phyloP scores from a whole-genome alignment of 2,329 filamentous ascomycete species.

The Neocucurbitaria cava region DNA sequence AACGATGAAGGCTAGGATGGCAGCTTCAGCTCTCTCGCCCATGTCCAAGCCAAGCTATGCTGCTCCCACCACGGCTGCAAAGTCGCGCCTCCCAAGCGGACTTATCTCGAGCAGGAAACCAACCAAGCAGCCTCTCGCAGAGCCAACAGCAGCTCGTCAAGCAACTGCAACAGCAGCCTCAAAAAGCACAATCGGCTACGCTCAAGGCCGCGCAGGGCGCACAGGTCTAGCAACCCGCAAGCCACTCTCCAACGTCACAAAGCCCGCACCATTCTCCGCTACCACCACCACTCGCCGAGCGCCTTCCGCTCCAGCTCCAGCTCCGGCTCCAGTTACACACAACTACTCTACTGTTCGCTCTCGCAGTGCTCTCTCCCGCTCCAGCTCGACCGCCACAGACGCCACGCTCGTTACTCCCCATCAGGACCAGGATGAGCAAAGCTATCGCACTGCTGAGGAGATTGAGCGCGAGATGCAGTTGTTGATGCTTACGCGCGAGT shows the following conservation, averaged over 20 bases:
- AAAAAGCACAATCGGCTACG: conserved; percentile 84
- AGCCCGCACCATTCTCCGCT: conserved; percentile 36
- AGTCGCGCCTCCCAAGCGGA: conserved; percentile 47
- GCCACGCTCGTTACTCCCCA: conserved; percentile 35
- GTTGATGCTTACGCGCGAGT: conserved; percentile 32
- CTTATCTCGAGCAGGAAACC: conserved; percentile 51
- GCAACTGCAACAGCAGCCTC: conserved; percentile 72
- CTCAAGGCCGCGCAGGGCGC: conserved; percentile 70
- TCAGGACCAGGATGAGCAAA: conserved; percentile 24
- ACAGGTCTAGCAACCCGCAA: conserved; percentile 49
- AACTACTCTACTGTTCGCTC: conserved; percentile 20
- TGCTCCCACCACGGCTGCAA: conserved; percentile 48
- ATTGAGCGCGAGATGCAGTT: conserved; percentile 42
- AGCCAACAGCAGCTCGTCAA: conserved; percentile 63
- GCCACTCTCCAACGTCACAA: conserved; percentile 46
- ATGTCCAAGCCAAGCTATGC: conserved; percentile 46
- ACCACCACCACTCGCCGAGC: conserved; percentile 29
- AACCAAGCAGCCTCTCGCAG: conserved; percentile 43
- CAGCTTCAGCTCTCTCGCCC: conserved; percentile 52
- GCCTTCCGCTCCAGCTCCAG: conserved; percentile 23
- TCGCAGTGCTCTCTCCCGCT: conserved; percentile 38
- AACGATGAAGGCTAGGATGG: conserved; percentile 61
- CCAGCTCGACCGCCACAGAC: conserved; percentile 41
- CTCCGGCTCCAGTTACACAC: conserved; percentile 22
- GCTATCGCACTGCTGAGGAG: conserved; percentile 41